These are phyloP conservation scores for Murraya koenigii DNA, from an alignment of 345 rosid species.

Conservation along the genomic window DNA sequence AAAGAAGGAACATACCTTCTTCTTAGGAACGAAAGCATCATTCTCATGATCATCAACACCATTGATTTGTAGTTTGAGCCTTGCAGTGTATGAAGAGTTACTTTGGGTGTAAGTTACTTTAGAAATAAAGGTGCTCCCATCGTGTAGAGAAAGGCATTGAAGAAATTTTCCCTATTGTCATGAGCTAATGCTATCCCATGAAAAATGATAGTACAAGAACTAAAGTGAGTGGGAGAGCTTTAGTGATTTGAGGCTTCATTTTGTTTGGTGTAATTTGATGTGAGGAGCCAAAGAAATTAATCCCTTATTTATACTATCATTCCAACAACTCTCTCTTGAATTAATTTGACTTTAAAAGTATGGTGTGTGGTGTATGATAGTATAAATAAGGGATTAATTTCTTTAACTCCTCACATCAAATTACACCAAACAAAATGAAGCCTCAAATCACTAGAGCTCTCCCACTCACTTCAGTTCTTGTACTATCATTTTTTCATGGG, in stretches of 20 bases:
- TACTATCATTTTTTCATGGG: neutral
- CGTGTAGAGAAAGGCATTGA: neutral
- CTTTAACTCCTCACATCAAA: neutral
- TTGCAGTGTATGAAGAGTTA: neutral
- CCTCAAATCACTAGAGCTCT: neutral
- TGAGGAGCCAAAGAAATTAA: neutral
- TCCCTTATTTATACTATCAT: neutral
- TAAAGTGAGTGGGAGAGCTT: neutral
- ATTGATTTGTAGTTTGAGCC: too few species aligned
- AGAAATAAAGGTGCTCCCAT: neutral
- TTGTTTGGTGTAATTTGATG: neutral
- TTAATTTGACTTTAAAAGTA: too few species aligned
- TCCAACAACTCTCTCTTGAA: neutral
- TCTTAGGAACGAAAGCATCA: too few species aligned
- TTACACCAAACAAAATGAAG: neutral
- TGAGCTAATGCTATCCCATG: neutral
- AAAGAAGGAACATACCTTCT: too few species aligned
- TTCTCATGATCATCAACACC: too few species aligned
- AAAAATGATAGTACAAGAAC: neutral
- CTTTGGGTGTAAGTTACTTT: neutral
- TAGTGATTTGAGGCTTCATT: conserved; percentile 3
- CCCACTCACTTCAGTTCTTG: neutral
- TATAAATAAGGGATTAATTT: neutral
- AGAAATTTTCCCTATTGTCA: neutral
- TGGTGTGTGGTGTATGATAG: too few species aligned